Evolutionary conservation across 2,329 filamentous ascomycete genomes (phyloP).

Genomic region (Trichoderma aggressivum): DNA sequence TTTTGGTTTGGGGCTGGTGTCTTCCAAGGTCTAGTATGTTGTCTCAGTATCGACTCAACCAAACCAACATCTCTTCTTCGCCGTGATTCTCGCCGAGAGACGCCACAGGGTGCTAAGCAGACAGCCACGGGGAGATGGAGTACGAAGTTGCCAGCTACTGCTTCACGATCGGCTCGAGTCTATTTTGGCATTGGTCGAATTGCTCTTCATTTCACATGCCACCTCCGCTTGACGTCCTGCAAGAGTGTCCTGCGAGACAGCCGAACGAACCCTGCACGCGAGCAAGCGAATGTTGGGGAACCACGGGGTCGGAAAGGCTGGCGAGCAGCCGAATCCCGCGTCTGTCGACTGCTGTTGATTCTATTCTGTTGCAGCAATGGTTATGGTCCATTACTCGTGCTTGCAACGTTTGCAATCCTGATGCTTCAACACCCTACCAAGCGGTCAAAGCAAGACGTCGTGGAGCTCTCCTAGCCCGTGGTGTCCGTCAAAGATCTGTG

Average conservation of each 20-base stretch:
- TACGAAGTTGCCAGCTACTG: not conserved
- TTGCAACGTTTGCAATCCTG: not conserved
- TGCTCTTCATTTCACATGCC: not conserved
- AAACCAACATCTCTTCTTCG: not conserved
- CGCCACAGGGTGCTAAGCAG: not conserved
- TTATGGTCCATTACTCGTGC: no score
- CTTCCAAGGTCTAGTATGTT: no score
- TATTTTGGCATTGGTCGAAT: not conserved
- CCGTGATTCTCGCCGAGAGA: not conserved
- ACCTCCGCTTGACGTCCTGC: not conserved
- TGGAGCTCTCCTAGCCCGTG: not conserved
- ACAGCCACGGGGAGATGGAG: not conserved
- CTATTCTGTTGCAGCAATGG: not conserved
- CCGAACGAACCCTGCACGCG: not conserved
- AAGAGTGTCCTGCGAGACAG: not conserved
- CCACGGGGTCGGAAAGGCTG: not conserved
- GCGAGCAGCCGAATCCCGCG: not conserved
- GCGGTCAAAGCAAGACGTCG: not conserved
- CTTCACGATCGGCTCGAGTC: not conserved
- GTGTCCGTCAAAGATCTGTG: constrained; percentile 2
- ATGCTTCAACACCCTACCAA: not conserved
- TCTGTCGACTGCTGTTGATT: not conserved
- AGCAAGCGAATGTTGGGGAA: constrained; percentile 1
- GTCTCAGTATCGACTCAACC: not conserved
- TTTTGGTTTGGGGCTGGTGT: not conserved